phyloP scores from a whole-genome alignment of 768 basidiomycete species.

The Termitomyces sp. region DNA sequence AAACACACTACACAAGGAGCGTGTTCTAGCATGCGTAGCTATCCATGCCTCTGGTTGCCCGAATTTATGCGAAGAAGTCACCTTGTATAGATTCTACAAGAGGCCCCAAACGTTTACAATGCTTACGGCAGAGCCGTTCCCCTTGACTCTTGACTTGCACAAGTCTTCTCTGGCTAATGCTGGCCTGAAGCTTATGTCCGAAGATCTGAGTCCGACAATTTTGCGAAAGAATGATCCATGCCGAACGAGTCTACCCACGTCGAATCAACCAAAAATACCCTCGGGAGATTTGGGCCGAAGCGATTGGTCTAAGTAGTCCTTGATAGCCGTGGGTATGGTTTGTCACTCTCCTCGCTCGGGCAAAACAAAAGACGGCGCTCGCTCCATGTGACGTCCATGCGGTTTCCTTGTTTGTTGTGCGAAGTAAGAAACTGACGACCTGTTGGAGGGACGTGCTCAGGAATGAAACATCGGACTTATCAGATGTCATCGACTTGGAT shows the following conservation, averaged over 20 bases:
- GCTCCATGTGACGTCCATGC: not conserved
- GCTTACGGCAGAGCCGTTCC: not conserved
- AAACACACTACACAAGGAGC: not conserved
- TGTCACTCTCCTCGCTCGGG: not conserved
- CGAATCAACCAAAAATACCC: not conserved
- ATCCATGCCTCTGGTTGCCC: not conserved
- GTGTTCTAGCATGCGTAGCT: not conserved
- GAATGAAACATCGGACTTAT: slow-evolving; percentile 11
- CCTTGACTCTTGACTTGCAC: not conserved
- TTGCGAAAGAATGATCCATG: slow-evolving; percentile 1
- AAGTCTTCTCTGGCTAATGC: not conserved
- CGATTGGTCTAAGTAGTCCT: slow-evolving; percentile 5
- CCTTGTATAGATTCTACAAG: not conserved
- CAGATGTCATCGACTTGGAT: not conserved
- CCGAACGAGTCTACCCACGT: not conserved
- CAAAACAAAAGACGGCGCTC: not conserved
- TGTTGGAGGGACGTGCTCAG: not conserved
- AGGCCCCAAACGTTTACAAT: not conserved
- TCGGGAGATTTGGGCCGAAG: not conserved
- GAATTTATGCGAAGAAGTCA: not conserved
- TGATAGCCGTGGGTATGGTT: slow-evolving; percentile 15
- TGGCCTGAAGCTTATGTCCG: slow-evolving; percentile 1
- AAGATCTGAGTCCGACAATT: slow-evolving; percentile 11
- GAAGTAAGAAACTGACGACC: not conserved
- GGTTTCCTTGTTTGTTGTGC: not conserved